These are phyloP conservation scores for Canavalia ensiformis DNA, from an alignment of 306 rosid species.

Conservation along the genomic window DNA sequence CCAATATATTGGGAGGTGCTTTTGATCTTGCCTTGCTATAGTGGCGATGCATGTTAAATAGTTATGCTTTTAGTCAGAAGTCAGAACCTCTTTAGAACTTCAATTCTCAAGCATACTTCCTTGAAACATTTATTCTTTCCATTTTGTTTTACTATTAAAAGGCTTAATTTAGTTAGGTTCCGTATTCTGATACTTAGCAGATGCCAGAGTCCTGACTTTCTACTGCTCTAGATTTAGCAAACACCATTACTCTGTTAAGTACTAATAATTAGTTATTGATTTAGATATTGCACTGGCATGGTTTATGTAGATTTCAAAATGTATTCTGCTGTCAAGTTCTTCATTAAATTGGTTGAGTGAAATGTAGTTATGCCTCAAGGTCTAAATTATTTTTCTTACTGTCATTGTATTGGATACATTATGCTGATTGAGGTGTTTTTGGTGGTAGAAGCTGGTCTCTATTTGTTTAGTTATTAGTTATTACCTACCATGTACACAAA, in stretches of 20 bases:
- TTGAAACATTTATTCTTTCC: background rate
- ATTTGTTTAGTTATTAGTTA: slow-evolving; percentile 30
- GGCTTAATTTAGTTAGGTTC: slow-evolving; percentile 27
- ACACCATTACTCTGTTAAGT: background rate
- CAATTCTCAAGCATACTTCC: slow-evolving; percentile 26
- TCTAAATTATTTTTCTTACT: slow-evolving; percentile 14
- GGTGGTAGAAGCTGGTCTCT: slow-evolving; percentile 14
- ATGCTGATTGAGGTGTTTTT: slow-evolving; percentile 23
- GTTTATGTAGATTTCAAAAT: background rate
- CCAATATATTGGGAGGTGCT: slow-evolving; percentile 25
- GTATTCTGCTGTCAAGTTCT: background rate
- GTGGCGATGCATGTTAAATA: slow-evolving; percentile 11
- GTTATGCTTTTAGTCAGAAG: background rate
- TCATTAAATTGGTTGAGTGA: slow-evolving; percentile 8
- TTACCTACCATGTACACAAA: background rate
- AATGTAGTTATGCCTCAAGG: background rate
- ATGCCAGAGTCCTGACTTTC: background rate
- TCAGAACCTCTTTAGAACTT: background rate
- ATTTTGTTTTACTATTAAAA: background rate
- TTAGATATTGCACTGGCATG: background rate
- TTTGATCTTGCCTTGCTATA: slow-evolving; percentile 18
- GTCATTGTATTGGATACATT: background rate
- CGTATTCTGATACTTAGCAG: slow-evolving; percentile 19
- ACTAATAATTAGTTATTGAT: background rate
- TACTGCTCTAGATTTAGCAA: slow-evolving; percentile 22